A percentile compares a stretch with the other conserved stretches of the same genome.
These are phyloP conservation scores for Scenedesmus sp. DNA, from an alignment of 163 green algal species.

Conservation along the genomic window DNA sequence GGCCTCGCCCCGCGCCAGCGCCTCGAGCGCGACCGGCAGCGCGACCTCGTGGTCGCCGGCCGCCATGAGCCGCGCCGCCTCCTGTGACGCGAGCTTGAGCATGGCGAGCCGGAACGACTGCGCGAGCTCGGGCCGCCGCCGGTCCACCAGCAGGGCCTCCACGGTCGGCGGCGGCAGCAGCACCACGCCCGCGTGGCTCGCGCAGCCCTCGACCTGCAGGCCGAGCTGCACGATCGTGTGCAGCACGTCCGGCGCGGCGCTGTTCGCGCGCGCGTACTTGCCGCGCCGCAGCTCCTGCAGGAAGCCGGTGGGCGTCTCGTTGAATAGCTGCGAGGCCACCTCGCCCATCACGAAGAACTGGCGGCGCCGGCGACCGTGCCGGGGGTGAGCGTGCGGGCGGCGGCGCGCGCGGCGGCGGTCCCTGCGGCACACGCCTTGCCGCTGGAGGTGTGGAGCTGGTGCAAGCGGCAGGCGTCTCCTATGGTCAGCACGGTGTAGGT, in stretches of 20 bases:
- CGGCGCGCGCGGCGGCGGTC: too few species aligned
- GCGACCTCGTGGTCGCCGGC: conserved; percentile 79
- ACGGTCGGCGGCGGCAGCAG: conserved; percentile 72
- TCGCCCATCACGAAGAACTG: conserved; percentile 84
- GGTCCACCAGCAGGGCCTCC: conserved; percentile 65
- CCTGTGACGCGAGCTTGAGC: conserved; percentile 82
- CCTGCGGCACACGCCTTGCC: conserved; percentile 75
- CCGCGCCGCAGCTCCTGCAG: conserved; percentile 75
- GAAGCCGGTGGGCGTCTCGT: conserved; percentile 75
- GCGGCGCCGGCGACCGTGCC: background rate
- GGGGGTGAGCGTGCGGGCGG: background rate
- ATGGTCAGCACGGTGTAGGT: conserved; percentile 74
- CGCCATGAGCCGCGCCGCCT: conserved; percentile 80
- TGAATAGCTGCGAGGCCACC: conserved; percentile 78
- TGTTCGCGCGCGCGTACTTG: conserved; percentile 67
- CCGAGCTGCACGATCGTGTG: conserved; percentile 68
- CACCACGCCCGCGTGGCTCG: conserved; percentile 57
- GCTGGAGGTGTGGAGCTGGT: conserved; percentile 73
- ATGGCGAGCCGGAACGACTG: conserved; percentile 82
- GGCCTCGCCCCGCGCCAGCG: conserved; percentile 68
- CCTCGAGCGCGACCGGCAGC: conserved; percentile 79
- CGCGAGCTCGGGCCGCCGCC: conserved; percentile 69
- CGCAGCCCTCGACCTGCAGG: conserved; percentile 68
- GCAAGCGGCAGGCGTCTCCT: conserved; percentile 68
- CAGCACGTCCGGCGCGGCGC: conserved; percentile 64